Evolutionary conservation across 129 eudicot genomes (phyloP), one percentile per base, ranked within the genome.

Genomic region (Helianthus tuberosus): DNA sequence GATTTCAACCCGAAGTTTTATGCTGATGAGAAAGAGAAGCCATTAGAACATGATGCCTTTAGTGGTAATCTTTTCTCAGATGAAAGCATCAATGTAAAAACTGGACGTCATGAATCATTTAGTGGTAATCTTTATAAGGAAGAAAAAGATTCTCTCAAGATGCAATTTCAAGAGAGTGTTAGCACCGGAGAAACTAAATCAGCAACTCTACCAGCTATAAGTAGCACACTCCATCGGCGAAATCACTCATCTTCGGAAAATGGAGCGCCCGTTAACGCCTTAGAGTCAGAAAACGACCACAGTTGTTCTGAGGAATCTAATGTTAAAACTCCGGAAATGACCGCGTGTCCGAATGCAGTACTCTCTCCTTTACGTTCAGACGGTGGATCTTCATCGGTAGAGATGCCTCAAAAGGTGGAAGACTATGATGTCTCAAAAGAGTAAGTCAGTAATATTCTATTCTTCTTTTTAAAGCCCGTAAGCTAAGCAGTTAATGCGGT

Each of bases 201-300:
- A 43, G 73, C 51, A 59, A 64, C 71, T 36, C 49, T 44, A 36
- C 81, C 82, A 62, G 49, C 70, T 55, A 36, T 66, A 63, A 32
- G 64, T 39, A 82, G 71, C 72, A 78, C 81, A 48, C 15, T 73
- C 63, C 66, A 86, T 59, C 75, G 38, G 47, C 75, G 83, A 60
- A 79, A 81, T 65, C 50, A 82, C 72, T 73, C 84, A 75, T 74
- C 91, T 64, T 74, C 86, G 11, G 75, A 64, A 52, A 79, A 78
- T 70, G 82, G 66, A 27, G 54, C 49, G 48, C 60, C 75, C 11
- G 29, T 14, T 12, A 60, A 78, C 59, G 20, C 49, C 14, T 72
- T 70, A 39, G 82, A 72, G 51, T 76, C 78, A 4, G 82, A 78
- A 80, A 72, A 72, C 57, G 77, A 49, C 58, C 71, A 70, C 39